These are phyloP conservation scores for Thielaviopsis musarum DNA, from an alignment of 2,329 filamentous ascomycete genomes.

Conservation along the genomic window DNA sequence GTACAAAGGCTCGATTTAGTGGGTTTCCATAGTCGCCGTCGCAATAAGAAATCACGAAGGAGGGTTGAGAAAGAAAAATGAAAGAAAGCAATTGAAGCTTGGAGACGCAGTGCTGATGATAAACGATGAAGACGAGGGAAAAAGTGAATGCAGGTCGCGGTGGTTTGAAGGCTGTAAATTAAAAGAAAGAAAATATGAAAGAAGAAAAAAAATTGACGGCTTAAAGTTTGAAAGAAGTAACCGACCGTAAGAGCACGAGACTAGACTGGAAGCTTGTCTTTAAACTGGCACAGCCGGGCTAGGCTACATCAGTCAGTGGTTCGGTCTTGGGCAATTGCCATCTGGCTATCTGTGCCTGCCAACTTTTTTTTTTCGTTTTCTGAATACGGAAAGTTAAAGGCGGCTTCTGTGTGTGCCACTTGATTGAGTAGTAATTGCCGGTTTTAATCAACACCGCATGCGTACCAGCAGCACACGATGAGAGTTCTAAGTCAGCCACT, in stretches of 20 bases:
- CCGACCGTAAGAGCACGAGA: neutral
- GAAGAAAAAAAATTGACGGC: neutral
- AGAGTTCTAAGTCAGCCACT: no score
- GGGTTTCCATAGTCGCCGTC: neutral
- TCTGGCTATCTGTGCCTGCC: no score
- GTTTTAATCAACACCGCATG: no score
- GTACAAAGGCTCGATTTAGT: neutral
- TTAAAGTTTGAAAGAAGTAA: neutral
- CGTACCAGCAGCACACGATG: no score
- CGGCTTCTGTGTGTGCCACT: no score
- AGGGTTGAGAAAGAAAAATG: neutral
- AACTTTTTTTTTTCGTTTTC: no score
- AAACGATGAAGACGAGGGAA: neutral
- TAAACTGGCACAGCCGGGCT: neutral
- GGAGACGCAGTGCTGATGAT: neutral
- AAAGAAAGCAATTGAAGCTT: neutral
- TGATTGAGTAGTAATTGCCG: no score
- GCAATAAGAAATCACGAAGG: neutral
- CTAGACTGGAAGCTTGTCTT: neutral
- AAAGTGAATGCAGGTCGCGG: neutral
- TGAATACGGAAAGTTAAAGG: no score
- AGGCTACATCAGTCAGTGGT: no score
- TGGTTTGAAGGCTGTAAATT: neutral
- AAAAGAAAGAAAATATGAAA: neutral
- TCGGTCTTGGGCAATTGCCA: no score